These are phyloP conservation scores for Acrocalymma vagum DNA, from an alignment of 2,329 filamentous ascomycete genomes.

Conservation along the genomic window DNA sequence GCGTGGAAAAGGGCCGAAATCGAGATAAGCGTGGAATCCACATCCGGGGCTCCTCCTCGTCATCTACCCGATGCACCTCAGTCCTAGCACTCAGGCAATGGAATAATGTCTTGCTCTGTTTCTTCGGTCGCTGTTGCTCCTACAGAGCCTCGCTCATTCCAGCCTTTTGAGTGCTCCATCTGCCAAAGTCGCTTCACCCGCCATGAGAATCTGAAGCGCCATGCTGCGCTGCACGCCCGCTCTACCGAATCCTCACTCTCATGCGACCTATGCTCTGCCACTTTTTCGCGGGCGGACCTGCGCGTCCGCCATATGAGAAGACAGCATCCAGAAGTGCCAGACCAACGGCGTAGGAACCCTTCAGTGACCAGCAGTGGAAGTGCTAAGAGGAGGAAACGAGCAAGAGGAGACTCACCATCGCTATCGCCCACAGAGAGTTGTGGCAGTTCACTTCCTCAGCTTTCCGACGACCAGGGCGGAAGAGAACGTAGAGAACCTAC, in stretches of 20 bases:
- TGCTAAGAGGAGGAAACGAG: not conserved
- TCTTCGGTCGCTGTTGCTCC: not conserved
- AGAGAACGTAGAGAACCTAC: too few relatives aligned
- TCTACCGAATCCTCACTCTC: constrained; percentile 16
- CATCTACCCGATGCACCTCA: too few relatives aligned
- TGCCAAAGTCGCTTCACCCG: constrained; percentile 31
- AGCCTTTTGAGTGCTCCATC: constrained; percentile 25
- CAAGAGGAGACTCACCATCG: constrained; percentile 1
- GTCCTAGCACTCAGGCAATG: too few relatives aligned
- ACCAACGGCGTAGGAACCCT: constrained; percentile 13
- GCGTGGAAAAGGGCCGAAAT: too few relatives aligned
- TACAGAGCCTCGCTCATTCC: constrained; percentile 17
- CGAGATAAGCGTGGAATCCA: constrained; percentile 1
- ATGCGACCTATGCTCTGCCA: constrained; percentile 24
- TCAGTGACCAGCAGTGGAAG: constrained; percentile 2
- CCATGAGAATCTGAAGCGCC: constrained; percentile 30
- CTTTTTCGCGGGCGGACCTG: constrained; percentile 26
- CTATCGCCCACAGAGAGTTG: constrained; percentile 1
- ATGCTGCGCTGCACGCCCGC: constrained; percentile 24
- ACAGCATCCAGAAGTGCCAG: constrained; percentile 21
- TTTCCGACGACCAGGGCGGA: not conserved
- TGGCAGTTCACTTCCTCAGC: not conserved
- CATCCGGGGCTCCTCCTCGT: too few relatives aligned
- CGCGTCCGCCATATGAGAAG: constrained; percentile 28
- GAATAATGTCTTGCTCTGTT: constrained; percentile 8